Base-by-base conservation (phyloP, 140 eudicot genomes). In the Erigeron philadelphicus region DNA sequence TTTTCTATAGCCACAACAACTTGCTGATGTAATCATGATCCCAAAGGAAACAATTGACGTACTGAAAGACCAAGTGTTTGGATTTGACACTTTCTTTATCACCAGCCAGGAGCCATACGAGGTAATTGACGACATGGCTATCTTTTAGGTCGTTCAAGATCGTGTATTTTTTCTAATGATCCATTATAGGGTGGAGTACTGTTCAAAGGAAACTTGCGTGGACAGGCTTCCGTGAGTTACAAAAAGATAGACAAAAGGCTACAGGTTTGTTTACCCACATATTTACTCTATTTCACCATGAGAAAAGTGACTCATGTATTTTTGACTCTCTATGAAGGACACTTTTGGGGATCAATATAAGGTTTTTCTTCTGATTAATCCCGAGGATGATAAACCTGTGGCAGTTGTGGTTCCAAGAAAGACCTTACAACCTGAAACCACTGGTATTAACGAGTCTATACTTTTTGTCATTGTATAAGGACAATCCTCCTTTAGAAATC, bases 101-200 rank as follows among this genome's bases (percentile, higher is more conserved):
- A 93, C 97, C 40, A 83, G 90, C 74, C 99, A 93, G 84, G 97
- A 93, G 77, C 98, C 98, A 65, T 93, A 93, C 52, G 99, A 93
- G 89, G 99, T 93, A 59, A 84, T 82, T 64, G 13, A 0, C 58
- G 73, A 46, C 50, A 77, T 43, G 47, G 15, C 64, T 48, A 49
- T 65, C 40, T 55, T 63, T 45, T 48, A 46, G 69, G 21, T 70
- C 44, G 12, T 44, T 45, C 16, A 31, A 54, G 11, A 44, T 12
- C 11, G 44, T 12, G 31, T 35, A 13, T 13, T 10, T 5, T 48
- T 60, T 45, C 47, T 68, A 16, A 56, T 38, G 50, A 43, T 52
- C 40, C 23, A 54, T 66, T n/a, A 66, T 56, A 89, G 99, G 99
- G 86, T 72, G 99, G 99, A 68, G 89, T 89, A 63, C 77, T 93